These are phyloP conservation scores for Annona squamosa DNA, from an alignment of 164 flowering plant species.

Conservation along the genomic window DNA sequence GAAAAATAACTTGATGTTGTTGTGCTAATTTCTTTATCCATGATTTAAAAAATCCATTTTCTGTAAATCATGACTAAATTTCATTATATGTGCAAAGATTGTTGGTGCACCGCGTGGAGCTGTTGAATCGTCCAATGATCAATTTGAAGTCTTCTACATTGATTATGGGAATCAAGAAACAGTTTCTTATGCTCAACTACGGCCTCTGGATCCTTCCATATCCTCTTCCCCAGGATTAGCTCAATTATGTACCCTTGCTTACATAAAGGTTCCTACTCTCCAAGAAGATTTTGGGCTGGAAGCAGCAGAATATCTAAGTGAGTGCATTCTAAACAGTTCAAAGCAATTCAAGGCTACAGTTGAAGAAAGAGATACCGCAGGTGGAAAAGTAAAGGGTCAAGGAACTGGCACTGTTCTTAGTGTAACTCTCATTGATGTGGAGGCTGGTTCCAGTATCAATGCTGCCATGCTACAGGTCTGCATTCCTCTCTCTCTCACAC, in stretches of 20 bases:
- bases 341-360: constrained; percentile 63
- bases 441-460: constrained; percentile 64
- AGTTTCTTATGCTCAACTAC: constrained; percentile 54
- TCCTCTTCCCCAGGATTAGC: constrained; percentile 75
- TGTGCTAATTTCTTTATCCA: not conserved
- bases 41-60: not conserved
- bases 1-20: not conserved
- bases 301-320: constrained; percentile 73
- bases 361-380: constrained; percentile 81
- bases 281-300: constrained; percentile 90
- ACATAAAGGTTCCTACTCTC: constrained; percentile 64
- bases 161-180: constrained; percentile 95
- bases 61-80: not conserved
- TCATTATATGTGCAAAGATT: constrained; percentile 45
- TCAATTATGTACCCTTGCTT: constrained; percentile 87
- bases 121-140: constrained; percentile 60
- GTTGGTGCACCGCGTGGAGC: constrained; percentile 83
- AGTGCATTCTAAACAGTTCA: constrained; percentile 37
- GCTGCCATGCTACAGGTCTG: constrained; percentile 77
- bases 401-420: constrained; percentile 76
- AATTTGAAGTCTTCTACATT: constrained; percentile 88
- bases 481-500: not conserved
- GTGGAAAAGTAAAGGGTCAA: constrained; percentile 90
- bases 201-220: constrained; percentile 74
- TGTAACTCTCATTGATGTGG: constrained; percentile 65